These are phyloP conservation scores for Thelonectria olida DNA, from an alignment of 2,329 filamentous ascomycete species.

Conservation along the genomic window DNA sequence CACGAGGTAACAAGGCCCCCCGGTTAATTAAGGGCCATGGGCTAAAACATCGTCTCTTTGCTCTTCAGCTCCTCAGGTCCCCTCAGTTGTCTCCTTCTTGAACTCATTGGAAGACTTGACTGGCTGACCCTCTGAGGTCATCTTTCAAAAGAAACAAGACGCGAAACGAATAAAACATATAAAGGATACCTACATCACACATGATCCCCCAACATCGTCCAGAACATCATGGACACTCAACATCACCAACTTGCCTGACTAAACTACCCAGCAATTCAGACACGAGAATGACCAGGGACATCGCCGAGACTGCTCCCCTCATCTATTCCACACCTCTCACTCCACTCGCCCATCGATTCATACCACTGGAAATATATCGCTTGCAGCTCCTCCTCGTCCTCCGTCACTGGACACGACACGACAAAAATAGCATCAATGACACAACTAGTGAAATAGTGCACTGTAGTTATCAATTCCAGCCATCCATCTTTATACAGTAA, in stretches of 20 bases:
- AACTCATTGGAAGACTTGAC: too few species aligned
- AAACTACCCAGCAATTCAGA: too few species aligned
- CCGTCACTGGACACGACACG: neutral
- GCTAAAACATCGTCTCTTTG: neutral
- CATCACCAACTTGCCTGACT: too few species aligned
- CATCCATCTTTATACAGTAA: neutral
- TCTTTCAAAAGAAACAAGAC: too few species aligned
- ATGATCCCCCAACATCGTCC: too few species aligned
- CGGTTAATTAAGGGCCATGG: conserved; percentile 17
- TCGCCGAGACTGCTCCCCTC: neutral
- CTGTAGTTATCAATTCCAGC: neutral
- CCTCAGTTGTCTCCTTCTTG: too few species aligned
- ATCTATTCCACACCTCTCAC: conserved; percentile 11
- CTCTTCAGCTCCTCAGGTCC: too few species aligned
- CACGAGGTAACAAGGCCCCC: conserved; percentile 13
- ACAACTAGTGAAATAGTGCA: neutral
- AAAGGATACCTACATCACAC: too few species aligned
- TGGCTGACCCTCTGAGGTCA: too few species aligned
- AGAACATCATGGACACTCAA: too few species aligned
- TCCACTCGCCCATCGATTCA: too few species aligned
- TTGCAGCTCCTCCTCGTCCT: neutral
- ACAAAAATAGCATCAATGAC: conserved; percentile 14
- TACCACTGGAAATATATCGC: neutral
- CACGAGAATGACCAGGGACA: neutral
- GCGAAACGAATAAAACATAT: too few species aligned